Base-by-base conservation (phyloP, 257 asterid genomes). In the Solanum paucissectum region DNA sequence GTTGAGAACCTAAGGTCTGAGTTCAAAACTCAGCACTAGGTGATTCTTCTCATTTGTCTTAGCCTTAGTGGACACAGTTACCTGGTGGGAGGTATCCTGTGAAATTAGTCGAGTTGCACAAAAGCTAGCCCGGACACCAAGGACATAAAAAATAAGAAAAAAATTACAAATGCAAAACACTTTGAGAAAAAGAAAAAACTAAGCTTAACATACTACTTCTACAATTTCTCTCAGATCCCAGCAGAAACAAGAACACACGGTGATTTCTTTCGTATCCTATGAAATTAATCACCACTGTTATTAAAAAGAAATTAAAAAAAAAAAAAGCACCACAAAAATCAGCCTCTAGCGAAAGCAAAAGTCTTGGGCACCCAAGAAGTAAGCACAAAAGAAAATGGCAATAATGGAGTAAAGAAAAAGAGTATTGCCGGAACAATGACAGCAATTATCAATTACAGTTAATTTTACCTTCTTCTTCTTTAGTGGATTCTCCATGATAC, bases 401-500 rank as follows among this genome's bases (percentile, higher is more conserved):
- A 49, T 29, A 18, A 36, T 44, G 25, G 40, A 55, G 14, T 46
- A 38, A 27, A 33, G 9, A 38, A 60, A 68, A 37, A 14, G 44
- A 88, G 91, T 64, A 18, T 87, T 73, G 71, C 87, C 25, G 62
- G 69, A 66, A 12, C 2, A 4, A 87, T 49, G 86, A 77, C 46
- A 52, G 33, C 13, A 66, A 29, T 71, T 13, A n/a, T 88, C 36
- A 68, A 25, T 55, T n/a, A 23, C 4, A 83, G 25, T 32, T 52
- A 38, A 55, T 25, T 1, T 86, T 92, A 95, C 98, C 98, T 93
- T 95, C 96, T 93, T 96, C 99, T 91, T 95, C 95, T 90, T 95
- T 92, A 52, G 98, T 92, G 74, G 94, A 88, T 82, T 93, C 88
- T 89, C 93, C 85, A 49, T 94, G 93, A 89, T 97, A 97, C 12